A percentile compares a stretch with the other conserved stretches of the same genome.
phyloP scores from a whole-genome alignment of 306 rosid species.

The Mimosa bimucronata region DNA sequence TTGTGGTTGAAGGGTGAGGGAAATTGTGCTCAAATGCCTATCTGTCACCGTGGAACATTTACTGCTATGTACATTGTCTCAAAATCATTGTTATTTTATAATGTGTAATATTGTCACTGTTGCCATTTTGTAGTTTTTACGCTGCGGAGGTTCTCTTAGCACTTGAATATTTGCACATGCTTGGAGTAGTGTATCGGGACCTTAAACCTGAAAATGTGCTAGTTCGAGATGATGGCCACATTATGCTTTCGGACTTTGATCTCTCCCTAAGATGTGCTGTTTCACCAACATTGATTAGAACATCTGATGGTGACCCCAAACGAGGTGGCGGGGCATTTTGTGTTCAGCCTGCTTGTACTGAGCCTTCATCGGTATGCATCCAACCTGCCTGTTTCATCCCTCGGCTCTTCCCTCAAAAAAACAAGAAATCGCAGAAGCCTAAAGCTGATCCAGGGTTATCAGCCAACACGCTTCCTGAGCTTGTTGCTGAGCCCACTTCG shows the following conservation, averaged over 20 bases:
- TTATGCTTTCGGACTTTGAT: conserved; percentile 98
- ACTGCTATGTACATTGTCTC: neutral
- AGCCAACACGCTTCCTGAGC: conserved; percentile 83
- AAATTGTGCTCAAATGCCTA: neutral
- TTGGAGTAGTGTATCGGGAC: conserved; percentile 98
- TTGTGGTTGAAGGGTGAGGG: conserved; percentile 2
- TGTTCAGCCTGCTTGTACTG: conserved; percentile 93
- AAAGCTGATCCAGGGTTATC: conserved; percentile 67
- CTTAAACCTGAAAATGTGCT: conserved; percentile 95
- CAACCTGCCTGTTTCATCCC: conserved; percentile 96
- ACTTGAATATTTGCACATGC: conserved; percentile 98
- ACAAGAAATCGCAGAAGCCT: conserved; percentile 70
- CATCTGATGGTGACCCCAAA: conserved; percentile 81
- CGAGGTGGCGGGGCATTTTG: conserved; percentile 81
- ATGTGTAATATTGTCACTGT: neutral
- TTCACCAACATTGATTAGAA: conserved; percentile 80
- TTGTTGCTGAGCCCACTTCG: conserved; percentile 93
- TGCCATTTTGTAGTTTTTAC: conserved; percentile 72
- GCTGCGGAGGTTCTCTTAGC: conserved; percentile 98
- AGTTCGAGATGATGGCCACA: conserved; percentile 99
- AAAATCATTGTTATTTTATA: neutral
- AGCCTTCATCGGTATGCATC: conserved; percentile 91
- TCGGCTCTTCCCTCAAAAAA: conserved; percentile 81
- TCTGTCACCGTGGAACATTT: neutral
- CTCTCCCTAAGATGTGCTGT: conserved; percentile 92